Base-by-base conservation (phyloP, 2,329 filamentous ascomycete genomes). In the Alternaria atra region DNA sequence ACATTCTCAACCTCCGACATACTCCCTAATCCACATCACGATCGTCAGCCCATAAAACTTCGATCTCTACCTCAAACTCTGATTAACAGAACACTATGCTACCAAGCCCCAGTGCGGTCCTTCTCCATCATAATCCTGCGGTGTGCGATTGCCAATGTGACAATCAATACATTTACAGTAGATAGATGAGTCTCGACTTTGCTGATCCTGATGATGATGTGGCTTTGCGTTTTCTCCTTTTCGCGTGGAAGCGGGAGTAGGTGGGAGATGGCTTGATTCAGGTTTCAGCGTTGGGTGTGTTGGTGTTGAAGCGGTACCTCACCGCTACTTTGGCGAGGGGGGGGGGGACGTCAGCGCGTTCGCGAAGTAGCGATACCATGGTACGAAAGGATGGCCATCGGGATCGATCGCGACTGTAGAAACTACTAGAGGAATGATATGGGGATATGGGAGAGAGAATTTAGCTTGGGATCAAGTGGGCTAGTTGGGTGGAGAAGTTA, bases 321-420 rank as follows among this genome's bases (percentile, higher is more conserved):
- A 71, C 69, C 69, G 69, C 69, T 70, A 68, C 60, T 69, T 65
- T 67, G 64, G 59, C 66, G 62, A 47, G 27, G 39, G 23, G 34
- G 17, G 44, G 40, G 32, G 20, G 20, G 39, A 52, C 52, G 57
- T 63, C 54, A 56, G 58, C 23, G 23, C 30, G 5, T 20, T 47
- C 10, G 25, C 37, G 37, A 43, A 42, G 20, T 30, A 23, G 37
- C 37, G 37, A 43, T 29, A 29, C n/a, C 27, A 29, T 23, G 50
- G 25, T 52, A 30, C 40, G 30, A n/a, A 30, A 43, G 46, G 35
- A 25, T 32, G 40, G 51, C 20, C 30, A 43, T 52, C 32, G 50
- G 34, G 46, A 35, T 50, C 46, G 46, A 50, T 50, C 46, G 32
- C 29, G 30, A 30, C 9, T 30, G 25, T 27, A 17, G 39, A 29